A percentile compares a stretch with the other conserved stretches of the same genome.
Conservation (phyloP, 768 basidiomycete species). For the Lepiota venenata region DNA sequence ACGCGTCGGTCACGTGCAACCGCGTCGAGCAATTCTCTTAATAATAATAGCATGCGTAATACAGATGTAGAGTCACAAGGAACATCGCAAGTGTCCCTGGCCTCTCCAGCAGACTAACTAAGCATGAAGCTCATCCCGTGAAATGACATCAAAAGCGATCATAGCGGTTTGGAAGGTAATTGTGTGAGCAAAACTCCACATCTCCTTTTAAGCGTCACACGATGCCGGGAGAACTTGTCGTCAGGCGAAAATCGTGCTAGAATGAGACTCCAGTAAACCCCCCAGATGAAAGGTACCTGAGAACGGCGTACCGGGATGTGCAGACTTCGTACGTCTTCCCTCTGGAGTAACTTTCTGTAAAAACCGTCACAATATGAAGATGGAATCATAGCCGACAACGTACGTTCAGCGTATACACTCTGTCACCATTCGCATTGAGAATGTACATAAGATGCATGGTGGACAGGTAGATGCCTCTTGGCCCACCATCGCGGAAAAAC, state of each 20-base stretch:
- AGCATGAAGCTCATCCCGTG: no score
- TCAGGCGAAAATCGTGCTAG: conserved; percentile 97
- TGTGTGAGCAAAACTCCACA: conserved; percentile 88
- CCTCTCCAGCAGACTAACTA: no score
- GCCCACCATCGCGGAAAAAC: background rate
- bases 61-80: no score
- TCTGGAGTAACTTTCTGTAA: conserved; percentile 77
- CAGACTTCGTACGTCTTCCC: conserved; percentile 89
- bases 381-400: conserved; percentile 13
- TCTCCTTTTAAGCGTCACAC: conserved; percentile 95
- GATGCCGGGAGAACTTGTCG: conserved; percentile 98
- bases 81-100: no score
- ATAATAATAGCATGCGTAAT: background rate
- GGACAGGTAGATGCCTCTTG: conserved; percentile 5
- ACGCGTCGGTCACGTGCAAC: conserved; percentile 12
- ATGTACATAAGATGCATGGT: conserved; percentile 98
- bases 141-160: conserved; percentile 18
- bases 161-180: conserved; percentile 85
- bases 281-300: background rate
- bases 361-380: background rate
- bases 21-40: background rate
- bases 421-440: conserved; percentile 68
- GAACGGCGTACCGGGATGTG: conserved; percentile 80
- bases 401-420: conserved; percentile 93
- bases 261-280: conserved; percentile 3